phyloP scores from a whole-genome alignment of 495 filamentous ascomycete species.

The Tuber indicum region DNA sequence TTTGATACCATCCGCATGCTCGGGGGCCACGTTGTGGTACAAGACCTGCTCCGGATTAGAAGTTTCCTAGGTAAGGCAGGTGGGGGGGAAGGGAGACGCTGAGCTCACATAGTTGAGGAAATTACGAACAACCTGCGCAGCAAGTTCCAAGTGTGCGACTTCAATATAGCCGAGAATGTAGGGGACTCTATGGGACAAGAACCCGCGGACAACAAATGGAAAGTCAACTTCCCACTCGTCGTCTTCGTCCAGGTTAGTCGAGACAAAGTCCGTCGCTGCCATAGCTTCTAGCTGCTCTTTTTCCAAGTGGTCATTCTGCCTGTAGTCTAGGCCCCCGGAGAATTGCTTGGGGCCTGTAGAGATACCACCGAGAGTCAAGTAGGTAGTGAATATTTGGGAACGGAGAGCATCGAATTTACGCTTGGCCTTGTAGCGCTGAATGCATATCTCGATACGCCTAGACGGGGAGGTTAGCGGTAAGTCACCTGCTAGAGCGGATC shows the following conservation, averaged over 20 bases:
- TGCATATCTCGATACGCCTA: slow-evolving; percentile 76
- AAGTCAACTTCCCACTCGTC: slow-evolving; percentile 74
- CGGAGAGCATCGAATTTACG: slow-evolving; percentile 63
- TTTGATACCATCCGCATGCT: slow-evolving; percentile 61
- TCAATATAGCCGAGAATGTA: slow-evolving; percentile 42
- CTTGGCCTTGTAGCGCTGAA: slow-evolving; percentile 69
- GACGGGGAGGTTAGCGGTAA: slow-evolving; percentile 11
- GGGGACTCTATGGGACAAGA: slow-evolving; percentile 53
- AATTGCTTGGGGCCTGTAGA: slow-evolving; percentile 61
- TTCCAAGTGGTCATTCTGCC: slow-evolving; percentile 52
- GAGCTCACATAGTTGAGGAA: slow-evolving; percentile 68
- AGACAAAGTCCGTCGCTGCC: slow-evolving; percentile 56
- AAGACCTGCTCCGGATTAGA: slow-evolving; percentile 46
- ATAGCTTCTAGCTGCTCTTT: slow-evolving; percentile 58
- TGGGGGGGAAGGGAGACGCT: background rate
- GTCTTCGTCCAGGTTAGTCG: slow-evolving; percentile 40
- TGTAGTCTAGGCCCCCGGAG: slow-evolving; percentile 52
- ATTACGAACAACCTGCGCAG: slow-evolving; percentile 62
- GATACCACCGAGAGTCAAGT: slow-evolving; percentile 78
- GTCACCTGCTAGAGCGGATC: background rate
- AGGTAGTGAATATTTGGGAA: slow-evolving; percentile 64
- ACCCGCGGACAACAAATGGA: slow-evolving; percentile 65
- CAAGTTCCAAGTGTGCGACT: slow-evolving; percentile 50
- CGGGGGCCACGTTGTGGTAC: slow-evolving; percentile 75
- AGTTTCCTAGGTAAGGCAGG: background rate